Base-by-base conservation (phyloP, 1,139 yeast species). In the Nematodospora anomalae region DNA sequence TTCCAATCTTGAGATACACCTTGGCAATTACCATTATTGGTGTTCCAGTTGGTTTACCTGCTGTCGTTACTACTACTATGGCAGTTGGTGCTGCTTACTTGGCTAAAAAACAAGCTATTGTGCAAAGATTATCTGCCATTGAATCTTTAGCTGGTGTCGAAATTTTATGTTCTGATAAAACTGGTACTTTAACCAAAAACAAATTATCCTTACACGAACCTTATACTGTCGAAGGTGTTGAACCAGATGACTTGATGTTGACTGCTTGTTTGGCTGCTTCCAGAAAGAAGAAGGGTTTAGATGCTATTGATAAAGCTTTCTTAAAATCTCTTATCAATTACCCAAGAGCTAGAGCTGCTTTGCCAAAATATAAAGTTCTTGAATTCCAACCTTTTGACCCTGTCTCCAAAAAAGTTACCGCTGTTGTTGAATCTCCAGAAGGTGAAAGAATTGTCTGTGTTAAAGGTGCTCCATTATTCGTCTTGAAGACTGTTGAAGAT, bases 71-170 rank as follows among this genome's bases (percentile, higher is more conserved):
- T 77, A 90, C 97, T 60, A 90, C 97, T 68, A 88, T 90, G 95
- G 97, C 97, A 71, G 97, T 90, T 70, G 97, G 97, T 81, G 97
- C 97, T 67, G 97, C 97, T 64, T 89, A 89, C 87, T 80, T 90
- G 64, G 97, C 97, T 61, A 89, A 89, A 81, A 89, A 89, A 74
- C 89, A 89, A 76, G 97, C 97, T 58, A 90, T 90, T 79, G 97
- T 90, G 57, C 97, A 90, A 76, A 90, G 90, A 72, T 80, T 90
- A 63, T 87, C 96, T 69, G 97, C 97, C 53, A 90, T 90, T 73
- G 97, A 90, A 78, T 89, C 97, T 48, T 79, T 90, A 58, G 98
- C 97, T 55, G 97, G 97, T 84, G 97, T 90, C 62, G 97, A 90
- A 74, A 89, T 90, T 69, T 83, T 90, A 67, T 90, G 97, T 81